Percentiles rank a stretch among this genome's conserved stretches.
phyloP scores from a whole-genome alignment of 805 yeast species.

The Metschnikowia noctiluminum region DNA sequence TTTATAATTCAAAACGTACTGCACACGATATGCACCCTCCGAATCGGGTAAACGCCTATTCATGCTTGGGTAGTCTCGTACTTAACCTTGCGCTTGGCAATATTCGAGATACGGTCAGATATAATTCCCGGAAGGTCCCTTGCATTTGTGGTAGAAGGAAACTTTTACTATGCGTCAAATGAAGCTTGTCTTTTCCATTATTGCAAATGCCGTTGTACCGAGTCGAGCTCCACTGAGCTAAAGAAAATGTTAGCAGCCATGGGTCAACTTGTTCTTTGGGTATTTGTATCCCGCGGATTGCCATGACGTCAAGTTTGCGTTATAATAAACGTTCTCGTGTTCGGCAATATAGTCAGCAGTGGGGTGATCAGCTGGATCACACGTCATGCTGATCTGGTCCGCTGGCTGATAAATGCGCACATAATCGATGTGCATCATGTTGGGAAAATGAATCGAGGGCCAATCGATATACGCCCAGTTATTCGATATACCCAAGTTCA shows the following conservation, averaged over 20 bases:
- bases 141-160: no score
- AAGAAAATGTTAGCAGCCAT: conserved; percentile 8
- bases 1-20: not conserved
- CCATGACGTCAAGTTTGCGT: conserved; percentile 75
- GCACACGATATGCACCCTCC: not conserved
- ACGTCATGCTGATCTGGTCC: conserved; percentile 57
- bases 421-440: conserved; percentile 70
- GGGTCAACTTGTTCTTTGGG: conserved; percentile 34
- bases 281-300: conserved; percentile 59
- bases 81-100: not conserved
- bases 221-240: no score
- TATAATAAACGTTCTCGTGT: conserved; percentile 67
- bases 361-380: conserved; percentile 86
- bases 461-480: conserved; percentile 95
- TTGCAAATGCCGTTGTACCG: no score
- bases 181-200: no score
- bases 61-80: not conserved
- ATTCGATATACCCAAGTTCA: conserved; percentile 87
- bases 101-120: no score
- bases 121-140: no score
- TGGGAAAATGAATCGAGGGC: conserved; percentile 77
- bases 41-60: not conserved
- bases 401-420: conserved; percentile 90
- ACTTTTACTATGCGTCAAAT: no score
- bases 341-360: conserved; percentile 75